These are phyloP conservation scores for Exophiala bonariae DNA, from an alignment of 2,329 filamentous ascomycete species.

Conservation along the genomic window DNA sequence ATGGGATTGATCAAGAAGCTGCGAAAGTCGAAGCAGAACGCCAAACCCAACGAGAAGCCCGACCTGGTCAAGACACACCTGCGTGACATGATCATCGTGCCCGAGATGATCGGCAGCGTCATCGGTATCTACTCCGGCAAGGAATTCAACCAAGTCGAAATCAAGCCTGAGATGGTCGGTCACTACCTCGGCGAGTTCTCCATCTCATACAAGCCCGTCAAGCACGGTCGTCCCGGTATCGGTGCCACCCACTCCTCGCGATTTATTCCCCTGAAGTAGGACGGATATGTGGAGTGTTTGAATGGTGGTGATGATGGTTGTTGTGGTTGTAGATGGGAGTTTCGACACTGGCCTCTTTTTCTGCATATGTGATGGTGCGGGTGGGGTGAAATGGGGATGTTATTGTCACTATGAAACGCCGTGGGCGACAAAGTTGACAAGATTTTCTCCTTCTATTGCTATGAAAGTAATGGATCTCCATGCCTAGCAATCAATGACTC, in stretches of 20 bases:
- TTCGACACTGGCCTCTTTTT: background rate
- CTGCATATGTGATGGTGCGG: background rate
- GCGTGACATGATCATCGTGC: slow-evolving; percentile 99
- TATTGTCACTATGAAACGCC: background rate
- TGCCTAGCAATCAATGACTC: slow-evolving; percentile 5
- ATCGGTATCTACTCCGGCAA: slow-evolving; percentile 99
- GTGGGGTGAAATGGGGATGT: background rate
- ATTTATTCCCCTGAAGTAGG: slow-evolving; percentile 99
- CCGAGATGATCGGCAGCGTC: slow-evolving; percentile 99
- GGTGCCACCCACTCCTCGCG: slow-evolving; percentile 99
- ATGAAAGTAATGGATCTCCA: background rate
- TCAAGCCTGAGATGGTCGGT: slow-evolving; percentile 99
- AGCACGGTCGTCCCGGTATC: slow-evolving; percentile 99
- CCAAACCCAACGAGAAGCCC: slow-evolving; percentile 99
- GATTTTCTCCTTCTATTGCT: background rate
- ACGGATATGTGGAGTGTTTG: background rate
- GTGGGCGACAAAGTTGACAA: background rate
- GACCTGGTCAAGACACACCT: slow-evolving; percentile 99
- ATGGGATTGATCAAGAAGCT: slow-evolving; percentile 99
- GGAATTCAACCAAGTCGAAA: slow-evolving; percentile 99
- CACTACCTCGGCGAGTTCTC: slow-evolving; percentile 99
- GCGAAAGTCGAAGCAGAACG: slow-evolving; percentile 98
- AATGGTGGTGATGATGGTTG: too few relatives aligned
- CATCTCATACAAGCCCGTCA: slow-evolving; percentile 99
- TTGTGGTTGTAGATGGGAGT: background rate